Evolutionary conservation across 495 filamentous ascomycete genomes (phyloP).

Genomic region (Hypoxylon lenormandii): DNA sequence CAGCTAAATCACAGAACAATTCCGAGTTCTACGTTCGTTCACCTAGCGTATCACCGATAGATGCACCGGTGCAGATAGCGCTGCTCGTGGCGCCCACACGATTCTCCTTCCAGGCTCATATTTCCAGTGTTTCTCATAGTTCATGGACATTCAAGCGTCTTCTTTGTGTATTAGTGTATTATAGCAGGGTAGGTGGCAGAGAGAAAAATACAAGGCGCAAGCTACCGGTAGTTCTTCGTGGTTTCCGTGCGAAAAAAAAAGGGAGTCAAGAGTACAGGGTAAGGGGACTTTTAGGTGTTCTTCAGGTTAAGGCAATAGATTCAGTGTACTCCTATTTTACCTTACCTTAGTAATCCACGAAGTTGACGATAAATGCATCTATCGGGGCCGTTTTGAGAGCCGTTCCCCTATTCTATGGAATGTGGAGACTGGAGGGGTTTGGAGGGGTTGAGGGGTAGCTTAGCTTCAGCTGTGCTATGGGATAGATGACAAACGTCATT

Average conservation of each 20-base stretch:
- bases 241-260: not conserved
- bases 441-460: slow-evolving; percentile 28
- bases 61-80: not conserved
- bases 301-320: slow-evolving; percentile 5
- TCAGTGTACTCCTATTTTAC: not conserved
- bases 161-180: slow-evolving; percentile 30
- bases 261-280: slow-evolving; percentile 5
- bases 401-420: not conserved
- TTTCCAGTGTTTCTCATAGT: slow-evolving; percentile 23
- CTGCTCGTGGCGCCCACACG: slow-evolving; percentile 5
- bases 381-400: not conserved
- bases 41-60: not conserved
- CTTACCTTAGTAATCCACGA: not conserved
- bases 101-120: not conserved
- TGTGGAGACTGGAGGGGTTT: slow-evolving; percentile 27
- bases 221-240: slow-evolving; percentile 19
- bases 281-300: not conserved
- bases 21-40: slow-evolving; percentile 13
- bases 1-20: not conserved
- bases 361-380: slow-evolving; percentile 3
- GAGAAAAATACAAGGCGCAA: slow-evolving; percentile 22
- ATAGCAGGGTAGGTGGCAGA: slow-evolving; percentile 21
- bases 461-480: no score
- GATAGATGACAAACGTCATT: slow-evolving; percentile 35
- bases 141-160: slow-evolving; percentile 9